Percentiles rank a stretch among this genome's conserved stretches.
phyloP scores from a whole-genome alignment of 768 basidiomycete species.

The Naganishia vishniacii region DNA sequence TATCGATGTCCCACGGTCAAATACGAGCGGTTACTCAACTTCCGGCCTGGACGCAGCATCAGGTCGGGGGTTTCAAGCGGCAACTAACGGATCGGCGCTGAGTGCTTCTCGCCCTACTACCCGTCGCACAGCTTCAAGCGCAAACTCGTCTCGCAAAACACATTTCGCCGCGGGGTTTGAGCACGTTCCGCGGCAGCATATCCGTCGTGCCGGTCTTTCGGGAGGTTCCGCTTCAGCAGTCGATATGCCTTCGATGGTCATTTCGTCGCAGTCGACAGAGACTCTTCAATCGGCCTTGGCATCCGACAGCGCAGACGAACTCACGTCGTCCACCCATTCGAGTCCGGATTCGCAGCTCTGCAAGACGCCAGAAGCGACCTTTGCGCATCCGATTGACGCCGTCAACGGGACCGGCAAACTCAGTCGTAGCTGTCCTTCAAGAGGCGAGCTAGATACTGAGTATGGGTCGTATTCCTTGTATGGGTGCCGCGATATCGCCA shows the following conservation, averaged over 20 bases:
- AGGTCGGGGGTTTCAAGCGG: constrained; percentile 7
- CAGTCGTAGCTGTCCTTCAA: not conserved
- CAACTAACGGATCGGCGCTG: not conserved
- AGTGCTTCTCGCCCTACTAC: constrained; percentile 4
- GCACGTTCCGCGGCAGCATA: constrained; percentile 5
- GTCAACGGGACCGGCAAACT: not conserved
- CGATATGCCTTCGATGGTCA: constrained; percentile 4
- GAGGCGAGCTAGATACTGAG: not conserved
- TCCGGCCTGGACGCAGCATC: not conserved
- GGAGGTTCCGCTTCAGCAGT: not conserved
- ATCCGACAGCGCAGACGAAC: constrained; percentile 1
- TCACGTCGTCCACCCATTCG: constrained; percentile 9
- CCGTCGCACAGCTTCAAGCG: not conserved
- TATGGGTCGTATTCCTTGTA: constrained; percentile 10
- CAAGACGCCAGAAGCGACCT: constrained; percentile 2
- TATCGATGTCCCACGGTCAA: constrained; percentile 1
- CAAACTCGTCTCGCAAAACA: not conserved
- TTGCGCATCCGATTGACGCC: constrained; percentile 5
- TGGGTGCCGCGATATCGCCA: constrained; percentile 15
- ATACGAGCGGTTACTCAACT: not conserved
- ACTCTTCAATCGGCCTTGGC: not conserved
- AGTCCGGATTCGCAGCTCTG: constrained; percentile 15
- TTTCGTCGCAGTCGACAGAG: not conserved
- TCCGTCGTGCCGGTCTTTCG: constrained; percentile 14
- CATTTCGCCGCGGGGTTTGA: constrained; percentile 17